These are phyloP conservation scores for Hirsutella rhossiliensis DNA, from an alignment of 2,329 filamentous ascomycete species.

Conservation along the genomic window DNA sequence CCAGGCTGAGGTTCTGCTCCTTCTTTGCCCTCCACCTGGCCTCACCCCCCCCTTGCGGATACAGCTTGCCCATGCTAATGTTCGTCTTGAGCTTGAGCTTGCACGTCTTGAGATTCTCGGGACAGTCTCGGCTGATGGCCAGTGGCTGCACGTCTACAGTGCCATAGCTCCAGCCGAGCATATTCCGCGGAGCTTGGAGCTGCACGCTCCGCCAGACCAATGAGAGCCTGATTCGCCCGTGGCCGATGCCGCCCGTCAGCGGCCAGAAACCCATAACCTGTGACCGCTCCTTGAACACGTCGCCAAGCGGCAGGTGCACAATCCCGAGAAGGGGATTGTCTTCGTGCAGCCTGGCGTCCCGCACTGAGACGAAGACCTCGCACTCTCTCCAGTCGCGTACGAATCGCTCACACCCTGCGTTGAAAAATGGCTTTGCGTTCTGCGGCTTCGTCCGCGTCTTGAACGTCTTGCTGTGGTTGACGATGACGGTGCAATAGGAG, in stretches of 20 bases:
- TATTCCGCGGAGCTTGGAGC: slow-evolving; percentile 42
- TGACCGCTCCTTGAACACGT: slow-evolving; percentile 48
- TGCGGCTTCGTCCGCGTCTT: slow-evolving; percentile 66
- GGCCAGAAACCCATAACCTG: slow-evolving; percentile 57
- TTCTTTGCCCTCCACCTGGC: slow-evolving; percentile 42
- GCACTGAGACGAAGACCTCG: slow-evolving; percentile 55
- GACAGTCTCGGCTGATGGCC: slow-evolving; percentile 29
- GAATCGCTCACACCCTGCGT: slow-evolving; percentile 63
- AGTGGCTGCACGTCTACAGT: slow-evolving; percentile 52
- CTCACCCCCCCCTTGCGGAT: slow-evolving; percentile 29
- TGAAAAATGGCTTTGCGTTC: slow-evolving; percentile 68
- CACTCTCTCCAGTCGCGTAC: slow-evolving; percentile 55
- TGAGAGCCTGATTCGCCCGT: slow-evolving; percentile 55
- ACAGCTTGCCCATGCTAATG: slow-evolving; percentile 46
- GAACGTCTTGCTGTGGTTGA: slow-evolving; percentile 61
- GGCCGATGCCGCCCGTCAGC: slow-evolving; percentile 59
- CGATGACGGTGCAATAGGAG: slow-evolving; percentile 59
- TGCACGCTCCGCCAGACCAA: slow-evolving; percentile 63
- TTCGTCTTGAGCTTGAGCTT: slow-evolving; percentile 49
- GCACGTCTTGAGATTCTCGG: slow-evolving; percentile 32
- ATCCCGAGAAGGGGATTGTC: slow-evolving; percentile 59
- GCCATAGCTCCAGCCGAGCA: slow-evolving; percentile 61
- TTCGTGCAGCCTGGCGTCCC: slow-evolving; percentile 57
- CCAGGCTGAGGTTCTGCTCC: slow-evolving; percentile 29
- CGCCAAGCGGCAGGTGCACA: slow-evolving; percentile 52